Conservation (phyloP, 371 early-diverging fungal genomes). For the Funneliformis caledonium region DNA sequence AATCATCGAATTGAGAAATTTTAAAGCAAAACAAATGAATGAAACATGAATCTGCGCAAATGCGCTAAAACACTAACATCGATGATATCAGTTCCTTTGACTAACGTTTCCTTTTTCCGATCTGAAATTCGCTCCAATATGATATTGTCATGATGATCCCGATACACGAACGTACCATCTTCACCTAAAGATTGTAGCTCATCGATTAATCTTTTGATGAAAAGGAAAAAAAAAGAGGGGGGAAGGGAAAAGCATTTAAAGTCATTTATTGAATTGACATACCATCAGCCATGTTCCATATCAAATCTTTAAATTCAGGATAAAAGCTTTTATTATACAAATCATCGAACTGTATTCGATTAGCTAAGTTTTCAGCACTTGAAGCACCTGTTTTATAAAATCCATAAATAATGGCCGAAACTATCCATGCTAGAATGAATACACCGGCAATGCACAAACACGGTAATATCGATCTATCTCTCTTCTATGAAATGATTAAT, state of each 20-base stretch:
- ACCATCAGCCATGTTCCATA: conserved; percentile 5
- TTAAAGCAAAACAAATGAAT: background rate
- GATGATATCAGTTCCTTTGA: conserved; percentile 2
- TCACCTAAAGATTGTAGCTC: background rate
- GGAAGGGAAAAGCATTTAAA: too few species aligned
- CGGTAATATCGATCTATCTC: conserved; percentile 2
- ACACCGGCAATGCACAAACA: conserved; percentile 22
- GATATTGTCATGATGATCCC: background rate
- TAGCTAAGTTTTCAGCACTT: background rate
- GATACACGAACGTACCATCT: conserved; percentile 21
- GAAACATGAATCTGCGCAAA: background rate
- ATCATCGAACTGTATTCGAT: conserved; percentile 21
- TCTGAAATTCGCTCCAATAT: conserved; percentile 6
- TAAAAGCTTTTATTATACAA: background rate
- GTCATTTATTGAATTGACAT: background rate
- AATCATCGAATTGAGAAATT: background rate
- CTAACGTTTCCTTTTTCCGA: conserved; percentile 2
- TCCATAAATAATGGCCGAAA: conserved; percentile 13
- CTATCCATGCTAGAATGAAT: conserved; percentile 16
- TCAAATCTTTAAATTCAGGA: background rate
- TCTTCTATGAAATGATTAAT: background rate
- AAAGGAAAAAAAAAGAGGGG: too few species aligned
- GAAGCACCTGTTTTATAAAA: background rate
- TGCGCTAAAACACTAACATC: conserved; percentile 23
- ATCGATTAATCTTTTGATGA: too few species aligned